phyloP scores from a whole-genome alignment of 164 flowering plant species.

The Magnolia sinica region DNA sequence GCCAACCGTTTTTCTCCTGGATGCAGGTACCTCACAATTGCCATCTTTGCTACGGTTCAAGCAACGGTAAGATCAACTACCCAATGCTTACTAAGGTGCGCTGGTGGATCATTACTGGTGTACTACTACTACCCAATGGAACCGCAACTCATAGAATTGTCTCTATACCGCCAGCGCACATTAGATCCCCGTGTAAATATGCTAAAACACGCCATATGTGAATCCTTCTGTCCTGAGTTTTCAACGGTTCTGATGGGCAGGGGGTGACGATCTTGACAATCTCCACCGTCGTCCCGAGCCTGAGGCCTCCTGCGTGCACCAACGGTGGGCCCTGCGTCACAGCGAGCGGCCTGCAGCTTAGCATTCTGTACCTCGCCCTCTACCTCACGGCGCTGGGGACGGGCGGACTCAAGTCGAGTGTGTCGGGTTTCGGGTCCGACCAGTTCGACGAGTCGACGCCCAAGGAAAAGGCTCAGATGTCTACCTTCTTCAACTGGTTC shows the following conservation, averaged over 20 bases:
- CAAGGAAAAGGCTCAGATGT: slow-evolving; percentile 52
- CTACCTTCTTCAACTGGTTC: slow-evolving; percentile 87
- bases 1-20: neutral
- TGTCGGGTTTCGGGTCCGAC: slow-evolving; percentile 93
- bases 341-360: slow-evolving; percentile 55
- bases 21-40: slow-evolving; percentile 76
- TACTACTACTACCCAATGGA: neutral
- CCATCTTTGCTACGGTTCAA: slow-evolving; percentile 76
- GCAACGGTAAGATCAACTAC: slow-evolving; percentile 47
- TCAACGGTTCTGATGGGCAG: slow-evolving; percentile 24
- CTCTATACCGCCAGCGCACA: neutral
- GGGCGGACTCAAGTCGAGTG: slow-evolving; percentile 91
- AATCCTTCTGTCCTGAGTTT: neutral
- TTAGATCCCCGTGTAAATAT: too few relatives aligned
- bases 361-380: slow-evolving; percentile 64
- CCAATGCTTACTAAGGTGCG: neutral
- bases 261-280: slow-evolving; percentile 83
- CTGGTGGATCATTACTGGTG: neutral
- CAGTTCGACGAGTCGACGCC: slow-evolving; percentile 75
- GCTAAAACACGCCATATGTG: neutral
- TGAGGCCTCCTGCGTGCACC: slow-evolving; percentile 72
- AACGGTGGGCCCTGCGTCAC: slow-evolving; percentile 38
- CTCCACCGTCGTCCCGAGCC: slow-evolving; percentile 67
- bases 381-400: slow-evolving; percentile 92
- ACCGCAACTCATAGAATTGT: neutral